phyloP scores from a whole-genome alignment of 768 basidiomycete species.

The Amanita exitialis region DNA sequence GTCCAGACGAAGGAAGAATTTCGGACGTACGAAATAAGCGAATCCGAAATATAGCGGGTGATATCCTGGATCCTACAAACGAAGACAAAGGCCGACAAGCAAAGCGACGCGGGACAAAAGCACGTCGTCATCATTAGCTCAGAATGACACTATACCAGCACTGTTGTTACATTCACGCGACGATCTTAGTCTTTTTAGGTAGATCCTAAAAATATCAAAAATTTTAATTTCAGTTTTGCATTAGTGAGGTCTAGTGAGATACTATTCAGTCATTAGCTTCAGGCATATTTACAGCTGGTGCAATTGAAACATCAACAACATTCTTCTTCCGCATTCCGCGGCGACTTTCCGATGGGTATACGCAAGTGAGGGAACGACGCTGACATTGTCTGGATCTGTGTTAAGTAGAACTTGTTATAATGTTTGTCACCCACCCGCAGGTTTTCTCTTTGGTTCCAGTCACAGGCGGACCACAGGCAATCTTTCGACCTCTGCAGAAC shows the following conservation, averaged over 20 bases:
- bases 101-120: slow-evolving; percentile 3
- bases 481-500: slow-evolving; percentile 60
- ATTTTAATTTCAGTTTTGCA: neutral
- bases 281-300: slow-evolving; percentile 8
- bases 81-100: neutral
- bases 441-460: slow-evolving; percentile 44
- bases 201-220: neutral
- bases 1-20: neutral
- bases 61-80: neutral
- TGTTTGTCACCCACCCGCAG: slow-evolving; percentile 47
- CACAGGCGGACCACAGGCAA: slow-evolving; percentile 54
- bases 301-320: slow-evolving; percentile 14
- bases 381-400: slow-evolving; percentile 52
- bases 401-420: neutral
- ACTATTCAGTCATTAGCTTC: neutral
- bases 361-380: slow-evolving; percentile 57
- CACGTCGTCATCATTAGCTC: neutral
- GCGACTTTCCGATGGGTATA: slow-evolving; percentile 61
- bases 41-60: neutral
- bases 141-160: slow-evolving; percentile 3
- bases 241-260: neutral
- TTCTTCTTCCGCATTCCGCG: slow-evolving; percentile 58
- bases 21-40: neutral
- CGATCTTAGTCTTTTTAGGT: neutral
- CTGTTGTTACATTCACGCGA: slow-evolving; percentile 3